Base-by-base conservation (phyloP, 768 basidiomycete genomes). In the Lactarius indigo region DNA sequence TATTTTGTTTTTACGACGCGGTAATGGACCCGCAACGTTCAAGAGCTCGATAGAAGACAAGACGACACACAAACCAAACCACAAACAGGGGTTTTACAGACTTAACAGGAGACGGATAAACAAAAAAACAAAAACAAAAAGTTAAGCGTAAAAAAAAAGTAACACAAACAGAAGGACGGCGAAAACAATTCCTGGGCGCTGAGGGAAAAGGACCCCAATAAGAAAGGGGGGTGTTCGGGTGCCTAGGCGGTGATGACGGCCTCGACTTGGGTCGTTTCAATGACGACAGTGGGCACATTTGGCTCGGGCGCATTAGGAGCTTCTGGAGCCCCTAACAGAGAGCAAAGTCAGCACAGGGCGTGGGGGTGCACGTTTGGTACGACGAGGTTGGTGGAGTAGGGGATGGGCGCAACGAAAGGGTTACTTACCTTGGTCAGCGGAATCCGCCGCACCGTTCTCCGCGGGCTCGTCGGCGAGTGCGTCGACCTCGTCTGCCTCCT, bases 401-500 rank as follows among this genome's bases (percentile, higher is more conserved):
- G 41, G 4, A 39, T 20, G 41, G 17, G 17, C 18, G 47, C n/a
- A 50, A 23, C n/a, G 44, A 12, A 13, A 12, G 33, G 23, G 12
- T n/a, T 31, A n/a, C n/a, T n/a, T n/a, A 68, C 62, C 59, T 44
- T 60, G 59, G 9, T 20, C 59, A 30, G 30, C 55, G 31, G 63
- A 23, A 26, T 18, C 61, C 26, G 39, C 44, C 57, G 33, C 37
- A 17, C 61, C 66, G 35, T 63, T 63, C 63, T 60, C 61, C 54
- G 58, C 66, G 61, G 56, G 58, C 30, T 69, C 69, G 47, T 69
- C 68, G 5, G 65, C 69, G 26, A 68, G 66, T 33, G 65, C 69
- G 44, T 69, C 68, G 20, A 66, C 69, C 58, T 69, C 69, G 18
- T 68, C 69, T 5, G 67, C 55, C 35, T 68, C 67, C 37, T 65